phyloP scores from a whole-genome alignment of 176 grass and related monocot species.

The bread wheat (Triticum aestivum) region IWGSC_CS_RefSeq_v2.1 NC_057802.1:334070282-334070781 shows the following conservation, averaged over 20 bases:
- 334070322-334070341: background rate
- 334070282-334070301: background rate
- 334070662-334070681: background rate
- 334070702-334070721: background rate
- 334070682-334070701: too few relatives aligned
- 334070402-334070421: too few relatives aligned
- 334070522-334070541: too few relatives aligned
- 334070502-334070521: background rate
- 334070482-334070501: too few relatives aligned
- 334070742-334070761: background rate
- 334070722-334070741: background rate
- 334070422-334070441: background rate
- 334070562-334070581: too few relatives aligned
- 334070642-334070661: constrained; percentile 28
- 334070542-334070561: too few relatives aligned
- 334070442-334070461: background rate
- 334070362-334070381: too few relatives aligned
- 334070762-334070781: constrained; percentile 15
- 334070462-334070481: background rate
- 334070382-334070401: too few relatives aligned
- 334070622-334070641: background rate
- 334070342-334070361: background rate
- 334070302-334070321: background rate
- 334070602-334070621: background rate
- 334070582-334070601: too few relatives aligned